Base-by-base conservation (phyloP, 1,139 yeast genomes). In the Scheffersomyces insectosa region DNA sequence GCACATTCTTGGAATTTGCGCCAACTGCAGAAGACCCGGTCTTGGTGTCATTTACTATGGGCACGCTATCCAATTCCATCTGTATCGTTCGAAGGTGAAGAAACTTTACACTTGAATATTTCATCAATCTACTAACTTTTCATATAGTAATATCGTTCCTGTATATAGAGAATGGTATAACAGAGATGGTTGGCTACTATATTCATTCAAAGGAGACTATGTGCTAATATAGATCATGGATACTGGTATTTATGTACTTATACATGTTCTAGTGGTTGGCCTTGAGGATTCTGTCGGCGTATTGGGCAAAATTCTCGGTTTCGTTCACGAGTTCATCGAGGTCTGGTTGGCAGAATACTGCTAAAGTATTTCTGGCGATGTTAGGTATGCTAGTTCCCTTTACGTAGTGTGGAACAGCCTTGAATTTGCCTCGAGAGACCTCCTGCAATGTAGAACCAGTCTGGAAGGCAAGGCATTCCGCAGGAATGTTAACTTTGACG, bases 311-410 rank as follows among this genome's bases (percentile, higher is more conserved):
- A 39, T 72, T 73, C 53, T 75, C 77, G 0, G 28, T 48, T 1
- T 58, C 62, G 43, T 72, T 75, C 8, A 82, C 78, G 54, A 47
- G 56, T 42, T 77, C 83, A 40, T 77, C 73, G 44, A 82, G 63
- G 41, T 78, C 72, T 1, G 87, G 87, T 58, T 82, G 87, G 54
- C 84, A 79, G 53, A 82, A 82, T 3, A 82, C 83, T 0, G 88
- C 87, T 47, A 82, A 62, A 0, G 87, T 82, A 51, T 79, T 80
- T 45, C 87, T 63, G 16, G 80, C 70, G 25, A 79, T 61, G 7
- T 56, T 52, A 1, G 72, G 66, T 5, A 59, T 37, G 2, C 40
- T 39, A 0, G 76, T 59, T 1, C 82, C 84, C 45, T 66, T 70
- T 12, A 82, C 87, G 46, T 68, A 76, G 55, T 82, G 87, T 1